Evolutionary conservation across 306 rosid species (phyloP).

Genomic region (Crataegus laevigata): DNA sequence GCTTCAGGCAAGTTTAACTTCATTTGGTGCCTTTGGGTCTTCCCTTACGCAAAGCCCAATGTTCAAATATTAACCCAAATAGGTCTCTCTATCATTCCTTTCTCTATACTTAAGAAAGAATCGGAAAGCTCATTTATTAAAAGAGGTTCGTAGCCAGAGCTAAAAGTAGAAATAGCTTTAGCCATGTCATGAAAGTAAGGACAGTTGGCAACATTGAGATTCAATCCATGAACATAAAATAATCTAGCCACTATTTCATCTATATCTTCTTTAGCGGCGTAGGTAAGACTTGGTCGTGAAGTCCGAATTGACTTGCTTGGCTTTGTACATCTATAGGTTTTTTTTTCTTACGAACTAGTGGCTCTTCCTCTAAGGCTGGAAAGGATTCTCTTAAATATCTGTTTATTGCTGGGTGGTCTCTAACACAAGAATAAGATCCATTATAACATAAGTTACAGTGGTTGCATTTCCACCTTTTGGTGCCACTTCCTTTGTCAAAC

Average conservation of each 20-base stretch:
- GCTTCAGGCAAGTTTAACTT: no score
- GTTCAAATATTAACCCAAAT: no score
- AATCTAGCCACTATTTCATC: conserved; percentile 44
- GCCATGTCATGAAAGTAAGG: conserved; percentile 43
- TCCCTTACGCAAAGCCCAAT: no score
- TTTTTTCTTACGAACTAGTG: conserved; percentile 30
- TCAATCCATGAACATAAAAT: conserved; percentile 41
- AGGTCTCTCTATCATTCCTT: conserved; percentile 44
- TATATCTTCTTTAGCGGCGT: conserved; percentile 43
- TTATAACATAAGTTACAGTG: conserved; percentile 47
- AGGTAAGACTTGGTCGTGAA: conserved; percentile 22
- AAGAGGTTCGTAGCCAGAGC: conserved; percentile 47
- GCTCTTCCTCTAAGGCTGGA: conserved; percentile 46
- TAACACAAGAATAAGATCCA: conserved; percentile 61
- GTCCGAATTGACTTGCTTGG: conserved; percentile 30
- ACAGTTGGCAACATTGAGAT: conserved; percentile 32
- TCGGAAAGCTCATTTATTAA: conserved; percentile 30
- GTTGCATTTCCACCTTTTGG: conserved; percentile 62
- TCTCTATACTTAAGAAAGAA: conserved; percentile 43
- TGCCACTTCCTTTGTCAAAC: conserved; percentile 60
- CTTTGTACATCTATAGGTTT: conserved; percentile 29
- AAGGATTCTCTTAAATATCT: conserved; percentile 39
- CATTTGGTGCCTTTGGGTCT: no score
- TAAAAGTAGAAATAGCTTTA: conserved; percentile 41
- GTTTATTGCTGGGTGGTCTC: conserved; percentile 54